phyloP scores from a whole-genome alignment of 257 asterid species.

The Penstemon barbatus region DNA sequence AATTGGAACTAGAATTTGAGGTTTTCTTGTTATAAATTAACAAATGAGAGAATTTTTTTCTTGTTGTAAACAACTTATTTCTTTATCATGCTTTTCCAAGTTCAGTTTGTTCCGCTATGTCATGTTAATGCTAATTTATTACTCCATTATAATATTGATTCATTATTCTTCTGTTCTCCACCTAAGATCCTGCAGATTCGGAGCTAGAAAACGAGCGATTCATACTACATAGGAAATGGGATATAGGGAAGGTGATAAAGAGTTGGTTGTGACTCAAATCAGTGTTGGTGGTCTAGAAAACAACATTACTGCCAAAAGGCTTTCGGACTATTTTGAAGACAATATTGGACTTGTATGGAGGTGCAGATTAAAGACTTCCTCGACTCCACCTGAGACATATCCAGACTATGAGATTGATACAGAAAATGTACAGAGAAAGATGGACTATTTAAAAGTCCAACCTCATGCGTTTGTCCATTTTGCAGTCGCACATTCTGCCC shows the following conservation, averaged over 20 bases:
- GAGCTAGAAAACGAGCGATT: too few species aligned
- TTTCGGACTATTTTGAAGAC: conserved; percentile 58
- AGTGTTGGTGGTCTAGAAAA: conserved; percentile 71
- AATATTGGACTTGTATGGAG: conserved; percentile 74
- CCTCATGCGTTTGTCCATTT: conserved; percentile 94
- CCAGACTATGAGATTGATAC: conserved; percentile 54
- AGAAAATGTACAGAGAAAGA: conserved; percentile 35
- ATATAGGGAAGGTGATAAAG: conserved; percentile 40
- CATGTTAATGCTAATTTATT: too few species aligned
- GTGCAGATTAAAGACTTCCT: conserved; percentile 91
- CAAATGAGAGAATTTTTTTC: too few species aligned
- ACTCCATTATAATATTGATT: too few species aligned
- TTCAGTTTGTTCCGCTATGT: too few species aligned
- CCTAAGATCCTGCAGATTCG: too few species aligned
- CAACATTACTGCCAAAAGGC: conserved; percentile 62
- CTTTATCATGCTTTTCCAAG: too few species aligned
- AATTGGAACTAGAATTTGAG: too few species aligned
- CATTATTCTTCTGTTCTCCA: too few species aligned
- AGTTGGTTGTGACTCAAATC: conserved; percentile 66
- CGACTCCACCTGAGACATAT: conserved; percentile 76
- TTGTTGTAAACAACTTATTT: too few species aligned
- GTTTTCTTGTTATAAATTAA: too few species aligned
- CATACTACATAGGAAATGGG: conserved; percentile 39
- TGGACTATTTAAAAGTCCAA: conserved; percentile 56
- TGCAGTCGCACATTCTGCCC: conserved; percentile 52